Base-by-base conservation (phyloP, 495 filamentous ascomycete species). In the Evernia prunastri region DNA sequence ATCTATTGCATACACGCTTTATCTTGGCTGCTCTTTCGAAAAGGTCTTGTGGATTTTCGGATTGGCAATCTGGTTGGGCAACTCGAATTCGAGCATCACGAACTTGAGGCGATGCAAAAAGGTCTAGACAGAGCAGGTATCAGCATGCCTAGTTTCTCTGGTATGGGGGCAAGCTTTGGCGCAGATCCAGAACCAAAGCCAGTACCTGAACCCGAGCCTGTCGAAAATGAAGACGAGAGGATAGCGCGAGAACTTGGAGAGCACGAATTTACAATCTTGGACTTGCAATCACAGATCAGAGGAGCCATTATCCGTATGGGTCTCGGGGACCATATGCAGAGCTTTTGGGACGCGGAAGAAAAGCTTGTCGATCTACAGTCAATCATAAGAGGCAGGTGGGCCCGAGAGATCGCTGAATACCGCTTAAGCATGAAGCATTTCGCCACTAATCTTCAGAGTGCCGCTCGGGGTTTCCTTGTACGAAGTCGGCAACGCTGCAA, bases 41-140 rank as follows among this genome's bases (percentile, higher is more conserved):
- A 96, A 71, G 92, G 92, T 1, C 89, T 99, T 54, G 86, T 97
- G 33, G 88, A 90, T 68, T 97, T 97, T 76, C 86, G 92, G 13
- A 97, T 99, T 74, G 95, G 92, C n/a, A 99, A 99, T 70, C 81
- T 99, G 53, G 91, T 99, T 64, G 95, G 95, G 35, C 92, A 97
- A 72, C 81, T 99, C 20, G 90, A 97, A 72, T 99, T 99, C 69
- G 96, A 96, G 68, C 90, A 97, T 73, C 91, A 96, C 75, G 95
- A 99, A 73, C 84, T 99, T 39, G 95, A 99, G 75, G 89, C 89
- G 67, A 96, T 87, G 75, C 95, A 97, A 70, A 96, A 96, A 73
- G 95, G 92, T 23, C 84, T 99, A 31, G 95, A 99, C 75, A 95
- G 91, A 73, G 84, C 95, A 29, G 95, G 95, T 25, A 84, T 93